These are phyloP conservation scores for Diaporthe sp. DNA, from an alignment of 2,329 filamentous ascomycete species.

Conservation along the genomic window DNA sequence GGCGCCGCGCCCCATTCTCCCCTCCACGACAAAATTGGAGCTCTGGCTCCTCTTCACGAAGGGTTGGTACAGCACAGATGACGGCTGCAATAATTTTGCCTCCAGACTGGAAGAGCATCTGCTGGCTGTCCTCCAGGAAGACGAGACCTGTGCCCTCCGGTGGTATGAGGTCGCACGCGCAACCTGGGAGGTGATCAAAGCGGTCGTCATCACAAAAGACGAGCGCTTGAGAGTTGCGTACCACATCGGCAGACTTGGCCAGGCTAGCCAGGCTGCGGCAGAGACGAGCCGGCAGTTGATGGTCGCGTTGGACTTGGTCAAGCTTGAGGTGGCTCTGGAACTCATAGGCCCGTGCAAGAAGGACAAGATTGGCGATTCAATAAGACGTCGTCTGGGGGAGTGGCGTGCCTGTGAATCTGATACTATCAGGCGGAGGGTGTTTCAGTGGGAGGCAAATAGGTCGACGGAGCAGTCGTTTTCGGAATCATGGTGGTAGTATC, in stretches of 20 bases:
- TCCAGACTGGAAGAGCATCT: constrained; percentile 2
- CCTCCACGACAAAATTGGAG: constrained; percentile 17
- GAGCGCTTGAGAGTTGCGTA: constrained; percentile 7
- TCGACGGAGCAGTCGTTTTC: too few relatives aligned
- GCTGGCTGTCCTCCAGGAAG: not conserved
- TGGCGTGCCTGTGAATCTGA: constrained; percentile 6
- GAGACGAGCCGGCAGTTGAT: not conserved
- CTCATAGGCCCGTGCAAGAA: not conserved
- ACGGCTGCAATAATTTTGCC: not conserved
- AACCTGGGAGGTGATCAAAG: not conserved
- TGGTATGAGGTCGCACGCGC: constrained; percentile 16
- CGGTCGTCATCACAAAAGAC: not conserved
- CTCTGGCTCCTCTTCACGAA: constrained; percentile 10
- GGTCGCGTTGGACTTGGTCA: constrained; percentile 20
- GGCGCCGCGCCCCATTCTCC: not conserved
- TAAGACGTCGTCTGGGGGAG: not conserved
- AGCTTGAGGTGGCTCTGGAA: constrained; percentile 20
- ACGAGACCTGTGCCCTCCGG: not conserved
- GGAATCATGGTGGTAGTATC: too few relatives aligned
- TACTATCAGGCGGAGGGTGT: constrained; percentile 20
- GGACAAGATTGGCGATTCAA: not conserved
- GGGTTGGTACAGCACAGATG: not conserved
- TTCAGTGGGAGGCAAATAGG: not conserved
- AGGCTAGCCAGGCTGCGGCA: not conserved
- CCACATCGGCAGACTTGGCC: not conserved